Base-by-base conservation (phyloP, 2,329 filamentous ascomycete species). In the Ophiostoma pallidulum region DNA sequence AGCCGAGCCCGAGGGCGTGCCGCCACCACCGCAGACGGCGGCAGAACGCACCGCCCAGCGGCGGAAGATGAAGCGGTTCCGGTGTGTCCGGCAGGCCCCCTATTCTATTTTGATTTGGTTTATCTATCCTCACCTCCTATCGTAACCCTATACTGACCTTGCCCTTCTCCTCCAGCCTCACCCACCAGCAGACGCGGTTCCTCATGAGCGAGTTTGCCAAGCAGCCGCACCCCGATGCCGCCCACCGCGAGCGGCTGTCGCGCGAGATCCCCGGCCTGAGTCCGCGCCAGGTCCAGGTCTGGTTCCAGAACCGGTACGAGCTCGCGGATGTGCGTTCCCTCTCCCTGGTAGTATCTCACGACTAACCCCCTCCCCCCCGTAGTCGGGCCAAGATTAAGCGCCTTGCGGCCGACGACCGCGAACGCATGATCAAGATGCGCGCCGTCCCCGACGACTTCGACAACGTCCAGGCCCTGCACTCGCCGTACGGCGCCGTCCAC, bases 201-300 rank as follows among this genome's bases (percentile, higher is more conserved):
- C 71, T 97, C 48, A 94, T 95, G 88, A 95, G 87, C 66, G 90
- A 97, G 63, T 97, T 96, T 60, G 86, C 89, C 49, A 89, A 92
- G 58, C 89, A 97, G 62, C 87, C 90, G 20, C 90, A 96, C 62
- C 90, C 90, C 8, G 90, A 97, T 66, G 90, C 90, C 35, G 86
- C 86, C 40, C 89, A 95, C 64, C 77, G 90, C 53, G 90, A 95
- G 62, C 77, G 88, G 40, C 72, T 97, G 32, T 91, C 90, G 4
- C 74, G 84, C 53, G 88, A 96, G 62, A 96, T 97, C 39, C 90
- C 91, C 28, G 91, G 90, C 1, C 68, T 97, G 41, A 95, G 86
- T 58, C 87, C 90, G 32, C 80, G 90, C 52, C 90, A 97, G 63
- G 91, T 97, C 20, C 90, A 97, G 65, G 90, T 97, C 42, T 97